These are phyloP conservation scores for Neurospora tetraspora DNA, from an alignment of 495 filamentous ascomycete genomes.

Conservation along the genomic window DNA sequence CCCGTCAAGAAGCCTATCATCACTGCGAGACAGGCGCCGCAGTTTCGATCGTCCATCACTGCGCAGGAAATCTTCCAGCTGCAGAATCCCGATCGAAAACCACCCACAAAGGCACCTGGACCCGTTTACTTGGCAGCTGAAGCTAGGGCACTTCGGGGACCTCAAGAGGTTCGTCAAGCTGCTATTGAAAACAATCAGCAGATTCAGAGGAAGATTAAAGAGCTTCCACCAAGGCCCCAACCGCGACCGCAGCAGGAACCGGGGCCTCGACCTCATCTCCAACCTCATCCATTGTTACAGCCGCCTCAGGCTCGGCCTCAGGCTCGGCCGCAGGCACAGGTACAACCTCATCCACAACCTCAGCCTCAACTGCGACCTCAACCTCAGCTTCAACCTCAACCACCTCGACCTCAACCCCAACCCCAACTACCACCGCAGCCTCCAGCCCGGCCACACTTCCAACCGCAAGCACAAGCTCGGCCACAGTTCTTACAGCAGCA, in stretches of 20 bases:
- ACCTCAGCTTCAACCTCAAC: not conserved
- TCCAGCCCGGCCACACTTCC: not conserved
- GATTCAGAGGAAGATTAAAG: not conserved
- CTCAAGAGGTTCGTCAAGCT: not conserved
- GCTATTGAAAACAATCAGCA: not conserved
- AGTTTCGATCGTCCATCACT: not conserved
- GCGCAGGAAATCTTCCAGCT: not conserved
- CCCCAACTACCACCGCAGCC: not conserved
- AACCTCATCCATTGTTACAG: not conserved
- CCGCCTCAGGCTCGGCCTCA: not conserved
- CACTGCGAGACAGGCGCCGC: not conserved
- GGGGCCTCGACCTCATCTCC: not conserved
- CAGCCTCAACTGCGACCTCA: not conserved
- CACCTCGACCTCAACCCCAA: not conserved
- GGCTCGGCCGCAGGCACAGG: rapidly evolving
- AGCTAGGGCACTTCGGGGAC: not conserved
- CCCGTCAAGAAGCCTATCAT: not conserved
- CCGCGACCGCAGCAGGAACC: not conserved
- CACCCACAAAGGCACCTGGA: not conserved
- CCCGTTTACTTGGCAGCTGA: not conserved
- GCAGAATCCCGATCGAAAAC: not conserved
- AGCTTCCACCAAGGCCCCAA: not conserved
- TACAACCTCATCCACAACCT: not conserved
- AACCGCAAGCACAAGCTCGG: not conserved
- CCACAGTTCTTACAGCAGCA: not conserved